These are phyloP conservation scores for Xylaria castorea DNA, from an alignment of 495 filamentous ascomycete species.

Conservation along the genomic window DNA sequence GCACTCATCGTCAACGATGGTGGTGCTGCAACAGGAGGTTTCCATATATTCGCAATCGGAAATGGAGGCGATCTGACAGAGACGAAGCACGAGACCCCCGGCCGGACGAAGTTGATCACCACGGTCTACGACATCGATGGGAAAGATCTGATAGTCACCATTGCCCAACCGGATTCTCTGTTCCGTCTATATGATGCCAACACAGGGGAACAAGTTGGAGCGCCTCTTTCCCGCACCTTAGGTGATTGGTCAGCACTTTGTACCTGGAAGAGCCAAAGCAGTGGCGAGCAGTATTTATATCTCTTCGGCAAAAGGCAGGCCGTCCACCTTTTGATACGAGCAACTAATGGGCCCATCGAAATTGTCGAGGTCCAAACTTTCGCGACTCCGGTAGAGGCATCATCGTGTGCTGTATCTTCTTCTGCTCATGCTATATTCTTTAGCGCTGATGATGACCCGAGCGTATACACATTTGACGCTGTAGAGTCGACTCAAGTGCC, in stretches of 20 bases:
- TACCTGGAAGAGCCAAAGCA: constrained; percentile 37
- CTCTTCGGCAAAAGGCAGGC: constrained; percentile 40
- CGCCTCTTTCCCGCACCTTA: constrained; percentile 35
- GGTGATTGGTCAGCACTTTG: constrained; percentile 46
- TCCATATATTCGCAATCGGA: constrained; percentile 35
- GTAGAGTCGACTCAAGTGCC: constrained; percentile 35
- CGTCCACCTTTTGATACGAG: constrained; percentile 34
- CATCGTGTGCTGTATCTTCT: constrained; percentile 38
- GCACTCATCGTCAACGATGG: constrained; percentile 44
- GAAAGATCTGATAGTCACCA: constrained; percentile 39
- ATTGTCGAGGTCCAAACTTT: constrained; percentile 41
- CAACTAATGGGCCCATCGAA: constrained; percentile 27
- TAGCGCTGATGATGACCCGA: constrained; percentile 29
- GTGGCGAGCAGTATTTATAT: constrained; percentile 43
- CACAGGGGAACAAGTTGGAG: constrained; percentile 29
- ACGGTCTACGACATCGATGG: constrained; percentile 34
- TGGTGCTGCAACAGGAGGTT: constrained; percentile 38
- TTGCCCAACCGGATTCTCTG: constrained; percentile 42
- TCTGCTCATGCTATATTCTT: constrained; percentile 38
- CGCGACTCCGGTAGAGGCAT: constrained; percentile 35
- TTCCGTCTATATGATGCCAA: constrained; percentile 40
- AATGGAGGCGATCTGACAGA: constrained; percentile 24
- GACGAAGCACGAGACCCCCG: constrained; percentile 36
- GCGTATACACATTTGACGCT: constrained; percentile 36
- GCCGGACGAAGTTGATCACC: constrained; percentile 43